Evolutionary conservation across 176 grass and related monocot species (phyloP).

Genomic region (Musa itinerans): DNA sequence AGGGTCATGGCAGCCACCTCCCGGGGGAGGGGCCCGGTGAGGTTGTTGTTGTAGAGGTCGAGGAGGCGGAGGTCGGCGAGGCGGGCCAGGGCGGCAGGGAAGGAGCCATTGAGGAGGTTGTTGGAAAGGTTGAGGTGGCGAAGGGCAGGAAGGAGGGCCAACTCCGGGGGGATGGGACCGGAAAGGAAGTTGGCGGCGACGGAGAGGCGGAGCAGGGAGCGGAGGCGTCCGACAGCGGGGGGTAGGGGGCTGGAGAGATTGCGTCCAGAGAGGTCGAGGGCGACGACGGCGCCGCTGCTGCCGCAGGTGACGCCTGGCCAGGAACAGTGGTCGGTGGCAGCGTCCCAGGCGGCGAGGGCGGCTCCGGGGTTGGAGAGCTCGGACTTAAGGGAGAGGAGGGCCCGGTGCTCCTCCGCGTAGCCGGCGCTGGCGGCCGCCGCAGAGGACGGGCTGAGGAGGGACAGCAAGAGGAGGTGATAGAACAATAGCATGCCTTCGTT

Average conservation of each 20-base stretch:
- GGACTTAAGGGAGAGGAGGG: constrained; percentile 56
- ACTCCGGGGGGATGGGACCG: constrained; percentile 29
- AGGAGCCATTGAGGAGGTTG: too few relatives aligned
- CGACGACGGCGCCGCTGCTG: constrained; percentile 25
- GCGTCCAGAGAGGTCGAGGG: constrained; percentile 56
- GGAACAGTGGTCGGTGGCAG: constrained; percentile 24
- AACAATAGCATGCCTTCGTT: constrained; percentile 6
- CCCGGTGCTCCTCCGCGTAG: constrained; percentile 27
- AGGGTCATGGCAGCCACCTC: too few relatives aligned
- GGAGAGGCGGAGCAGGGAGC: constrained; percentile 33
- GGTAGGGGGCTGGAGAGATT: constrained; percentile 64
- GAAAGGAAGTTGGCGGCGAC: constrained; percentile 40
- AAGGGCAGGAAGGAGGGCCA: too few relatives aligned
- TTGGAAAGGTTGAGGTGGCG: too few relatives aligned
- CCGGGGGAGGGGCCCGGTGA: too few relatives aligned
- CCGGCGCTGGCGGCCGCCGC: constrained; percentile 1
- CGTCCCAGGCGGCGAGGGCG: constrained; percentile 44
- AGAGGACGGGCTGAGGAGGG: constrained; percentile 11
- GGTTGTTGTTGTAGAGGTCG: too few relatives aligned
- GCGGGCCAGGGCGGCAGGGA: too few relatives aligned
- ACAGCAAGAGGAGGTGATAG: constrained; percentile 10
- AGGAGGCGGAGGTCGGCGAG: too few relatives aligned
- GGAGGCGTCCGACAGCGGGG: constrained; percentile 15
- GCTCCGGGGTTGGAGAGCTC: constrained; percentile 38
- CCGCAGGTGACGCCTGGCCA: constrained; percentile 57